A percentile compares a stretch with the other conserved stretches of the same genome.
These are phyloP conservation scores for Discostella stelligera DNA, from an alignment of 352 stramenopile genomes.

Conservation along the genomic window DNA sequence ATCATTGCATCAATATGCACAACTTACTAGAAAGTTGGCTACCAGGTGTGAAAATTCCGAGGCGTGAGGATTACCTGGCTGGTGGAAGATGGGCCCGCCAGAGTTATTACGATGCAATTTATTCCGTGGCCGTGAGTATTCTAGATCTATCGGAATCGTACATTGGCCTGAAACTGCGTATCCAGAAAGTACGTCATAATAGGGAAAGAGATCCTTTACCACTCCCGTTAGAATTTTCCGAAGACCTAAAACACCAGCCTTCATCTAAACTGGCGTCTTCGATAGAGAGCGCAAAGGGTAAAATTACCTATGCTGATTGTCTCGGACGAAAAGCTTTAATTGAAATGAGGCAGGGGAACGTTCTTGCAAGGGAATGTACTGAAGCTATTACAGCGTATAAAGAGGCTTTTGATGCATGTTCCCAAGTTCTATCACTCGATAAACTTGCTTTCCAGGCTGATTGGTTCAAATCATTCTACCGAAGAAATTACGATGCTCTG, in stretches of 20 bases:
- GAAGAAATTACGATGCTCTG: slow-evolving; percentile 81
- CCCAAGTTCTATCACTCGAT: slow-evolving; percentile 69
- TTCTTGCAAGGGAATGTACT: slow-evolving; percentile 42
- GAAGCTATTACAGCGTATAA: slow-evolving; percentile 62
- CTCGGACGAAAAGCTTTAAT: slow-evolving; percentile 51
- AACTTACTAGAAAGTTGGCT: slow-evolving; percentile 78
- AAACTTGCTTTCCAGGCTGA: slow-evolving; percentile 75
- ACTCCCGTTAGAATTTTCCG: slow-evolving; percentile 40
- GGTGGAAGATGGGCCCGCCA: slow-evolving; percentile 79
- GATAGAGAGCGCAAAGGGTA: slow-evolving; percentile 49
- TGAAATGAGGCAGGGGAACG: slow-evolving; percentile 45
- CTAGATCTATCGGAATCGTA: slow-evolving; percentile 80
- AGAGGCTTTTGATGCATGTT: slow-evolving; percentile 70
- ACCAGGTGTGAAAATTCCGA: slow-evolving; percentile 73
- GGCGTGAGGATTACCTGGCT: slow-evolving; percentile 79
- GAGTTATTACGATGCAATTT: slow-evolving; percentile 82
- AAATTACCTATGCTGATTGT: slow-evolving; percentile 57
- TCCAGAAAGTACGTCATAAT: slow-evolving; percentile 73
- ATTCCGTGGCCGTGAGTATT: slow-evolving; percentile 70
- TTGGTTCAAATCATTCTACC: slow-evolving; percentile 82
- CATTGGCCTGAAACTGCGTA: slow-evolving; percentile 72
- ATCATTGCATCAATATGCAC: slow-evolving; percentile 78
- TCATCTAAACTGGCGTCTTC: slow-evolving; percentile 52
- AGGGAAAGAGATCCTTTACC: slow-evolving; percentile 74
- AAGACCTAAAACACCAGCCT: slow-evolving; percentile 45